Evolutionary conservation across 805 yeast genomes (phyloP).

Genomic region (Saccharomycopsis javanensis): DNA sequence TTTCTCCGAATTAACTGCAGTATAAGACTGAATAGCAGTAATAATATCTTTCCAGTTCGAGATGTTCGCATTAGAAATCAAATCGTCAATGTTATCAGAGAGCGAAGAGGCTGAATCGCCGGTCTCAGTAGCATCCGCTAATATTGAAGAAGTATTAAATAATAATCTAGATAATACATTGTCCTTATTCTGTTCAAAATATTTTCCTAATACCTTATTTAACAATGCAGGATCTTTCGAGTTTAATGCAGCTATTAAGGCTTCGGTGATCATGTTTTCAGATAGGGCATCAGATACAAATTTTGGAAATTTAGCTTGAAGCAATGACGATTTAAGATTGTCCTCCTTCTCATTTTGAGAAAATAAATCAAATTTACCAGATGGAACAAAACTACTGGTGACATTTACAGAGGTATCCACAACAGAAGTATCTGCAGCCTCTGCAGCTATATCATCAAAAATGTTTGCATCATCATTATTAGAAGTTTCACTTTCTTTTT

Average conservation of each 20-base stretch:
- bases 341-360: constrained; percentile 32
- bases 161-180: constrained; percentile 64
- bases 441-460: constrained; percentile 22
- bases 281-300: constrained; percentile 64
- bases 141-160: constrained; percentile 28
- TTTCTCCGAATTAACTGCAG: constrained; percentile 32
- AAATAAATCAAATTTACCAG: constrained; percentile 42
- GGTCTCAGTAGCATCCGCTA: constrained; percentile 35
- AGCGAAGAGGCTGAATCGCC: background rate
- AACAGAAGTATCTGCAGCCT: too few relatives aligned
- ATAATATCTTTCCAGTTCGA: constrained; percentile 77
- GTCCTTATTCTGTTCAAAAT: constrained; percentile 44
- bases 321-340: constrained; percentile 39
- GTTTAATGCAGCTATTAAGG: constrained; percentile 68
- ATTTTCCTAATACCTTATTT: constrained; percentile 60
- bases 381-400: constrained; percentile 31
- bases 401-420: background rate
- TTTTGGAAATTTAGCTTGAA: constrained; percentile 50
- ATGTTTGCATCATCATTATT: constrained; percentile 34
- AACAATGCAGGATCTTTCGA: constrained; percentile 43
- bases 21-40: constrained; percentile 52
- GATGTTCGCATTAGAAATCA: constrained; percentile 70
- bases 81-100: constrained; percentile 43
- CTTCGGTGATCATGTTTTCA: constrained; percentile 60
- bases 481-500: constrained; percentile 27